A percentile compares a stretch with the other conserved stretches of the same genome.
phyloP scores from a whole-genome alignment of 208 protist species.

The Porcisia hertigi region DNA sequence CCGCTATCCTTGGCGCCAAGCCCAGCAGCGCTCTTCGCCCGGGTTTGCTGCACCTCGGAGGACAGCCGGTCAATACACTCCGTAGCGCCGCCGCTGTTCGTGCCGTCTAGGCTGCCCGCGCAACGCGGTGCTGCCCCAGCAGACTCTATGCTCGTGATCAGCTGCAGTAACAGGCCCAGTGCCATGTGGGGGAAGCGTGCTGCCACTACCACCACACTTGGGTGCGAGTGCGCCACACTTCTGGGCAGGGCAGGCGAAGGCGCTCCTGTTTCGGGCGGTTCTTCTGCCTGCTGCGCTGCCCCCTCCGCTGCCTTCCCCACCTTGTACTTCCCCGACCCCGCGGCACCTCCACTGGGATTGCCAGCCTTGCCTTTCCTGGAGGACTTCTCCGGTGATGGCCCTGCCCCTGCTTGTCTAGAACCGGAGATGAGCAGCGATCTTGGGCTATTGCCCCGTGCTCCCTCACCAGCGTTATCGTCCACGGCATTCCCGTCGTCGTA shows the following conservation, averaged over 20 bases:
- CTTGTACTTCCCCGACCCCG: slow-evolving; percentile 3
- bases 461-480: neutral
- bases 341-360: neutral
- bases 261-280: neutral
- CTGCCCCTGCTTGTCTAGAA: neutral
- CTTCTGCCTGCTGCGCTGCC: neutral
- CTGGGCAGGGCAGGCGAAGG: neutral
- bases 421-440: neutral
- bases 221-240: slow-evolving; percentile 18
- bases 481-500: slow-evolving; percentile 7
- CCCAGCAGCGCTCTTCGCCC: neutral
- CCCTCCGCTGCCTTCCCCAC: slow-evolving; percentile 5
- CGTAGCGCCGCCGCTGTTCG: neutral
- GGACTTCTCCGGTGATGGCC: neutral
- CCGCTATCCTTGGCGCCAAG: neutral
- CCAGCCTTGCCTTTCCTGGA: slow-evolving; percentile 6
- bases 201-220: slow-evolving; percentile 35
- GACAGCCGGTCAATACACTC: neutral
- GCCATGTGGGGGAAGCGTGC: slow-evolving; percentile 34
- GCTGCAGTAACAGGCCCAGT: slow-evolving; percentile 19
- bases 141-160: slow-evolving; percentile 15
- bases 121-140: slow-evolving; percentile 11
- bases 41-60: neutral
- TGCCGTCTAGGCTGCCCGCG: neutral
- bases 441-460: neutral